Base-by-base conservation (phyloP, 306 rosid genomes). In the Corylus heterophylla region DNA sequence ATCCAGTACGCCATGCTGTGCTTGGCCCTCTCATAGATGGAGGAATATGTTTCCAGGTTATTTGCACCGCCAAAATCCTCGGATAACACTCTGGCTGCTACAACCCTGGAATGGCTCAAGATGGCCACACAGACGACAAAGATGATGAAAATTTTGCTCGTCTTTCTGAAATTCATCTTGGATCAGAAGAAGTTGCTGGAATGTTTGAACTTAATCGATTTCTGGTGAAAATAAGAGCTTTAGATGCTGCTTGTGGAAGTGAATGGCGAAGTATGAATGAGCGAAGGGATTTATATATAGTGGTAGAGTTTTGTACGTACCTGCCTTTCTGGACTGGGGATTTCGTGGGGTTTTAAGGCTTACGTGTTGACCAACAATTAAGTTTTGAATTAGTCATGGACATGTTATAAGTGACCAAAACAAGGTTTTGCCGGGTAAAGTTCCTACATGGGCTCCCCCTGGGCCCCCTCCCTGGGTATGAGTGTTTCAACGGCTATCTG, bases 1-100 rank as follows among this genome's bases (percentile, higher is more conserved):
- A 89, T 59, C 92, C 90, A 89, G 69, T 78, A 80, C 2, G 76
- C 12, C 85, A 89, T 47, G 31, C 59, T 71, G 52, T 47, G 67
- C 76, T 73, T 89, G 70, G 89, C 78, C 0, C 56, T 69, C 11
- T 80, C 75, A 14, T 86, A 84, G 5, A 79, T 68, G 13, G 64
- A 42, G 16, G 85, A 20, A 48, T 71, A 72, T 27, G 66, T 55
- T 68, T 79, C 69, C 37, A 82, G 47, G 74, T 81, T 79, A 77
- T 73, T 84, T 14, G 64, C 77, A 29, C 69, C 39, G 0, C 75
- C 62, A 1, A 87, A 84, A 64, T 84, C 87, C 73, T 78, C 83
- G 4, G 73, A n/a, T 50, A 80, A 18, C n/a, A 82, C 69, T 71
- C 88, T 61, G 66, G 69, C 76, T 5, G 85, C 88, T 44, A 80